Base-by-base conservation (phyloP, 2,329 filamentous ascomycete genomes). In the Seiridium unicorne region DNA sequence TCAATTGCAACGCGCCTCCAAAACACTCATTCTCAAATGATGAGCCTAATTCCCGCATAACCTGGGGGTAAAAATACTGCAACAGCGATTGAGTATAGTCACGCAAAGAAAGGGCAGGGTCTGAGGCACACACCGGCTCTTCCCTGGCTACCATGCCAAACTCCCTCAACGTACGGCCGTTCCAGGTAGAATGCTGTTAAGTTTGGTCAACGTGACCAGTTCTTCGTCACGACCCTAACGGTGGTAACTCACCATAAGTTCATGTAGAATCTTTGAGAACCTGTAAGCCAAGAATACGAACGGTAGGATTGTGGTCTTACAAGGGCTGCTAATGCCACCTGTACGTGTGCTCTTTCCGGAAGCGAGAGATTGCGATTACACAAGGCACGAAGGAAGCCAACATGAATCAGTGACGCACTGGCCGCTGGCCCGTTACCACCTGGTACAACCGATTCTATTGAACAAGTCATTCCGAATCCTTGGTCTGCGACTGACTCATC, bases 231-330 rank as follows among this genome's bases (percentile, higher is more conserved):
- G 18, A 26, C 18, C 18, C 18, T 26, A 26, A 26, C 18, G 18
- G 18, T 26, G 18, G 18, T 26, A 26, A 26, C 18, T 48, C 55
- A 61, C 60, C 48, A 48, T 35, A 3, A 58, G 32, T 49, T 61
- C 60, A 44, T 61, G 60, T n/a, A 58, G 44, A 13, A 61, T 55
- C 60, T 61, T 44, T 54, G 11, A 18, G 18, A 34, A n/a, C 8
- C 11, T 36, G 36, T 44, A 26, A 44, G 38, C 18, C 7, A 18
- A 26, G 26, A 46, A 13, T 36, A 51, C 18, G 32, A 42, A 31
- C 44, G 18, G 18, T 26, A 26, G 18, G 18, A 26, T 26, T 26
- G 18, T 26, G 18, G 18, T 26, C 60, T 58, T 61, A 61, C 60
- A 13, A 35, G 32, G 36, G 4, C n/a, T 35, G 55, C 49, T 6